phyloP scores from a whole-genome alignment of 164 flowering plant genomes.

The Platanus orientalis region DNA sequence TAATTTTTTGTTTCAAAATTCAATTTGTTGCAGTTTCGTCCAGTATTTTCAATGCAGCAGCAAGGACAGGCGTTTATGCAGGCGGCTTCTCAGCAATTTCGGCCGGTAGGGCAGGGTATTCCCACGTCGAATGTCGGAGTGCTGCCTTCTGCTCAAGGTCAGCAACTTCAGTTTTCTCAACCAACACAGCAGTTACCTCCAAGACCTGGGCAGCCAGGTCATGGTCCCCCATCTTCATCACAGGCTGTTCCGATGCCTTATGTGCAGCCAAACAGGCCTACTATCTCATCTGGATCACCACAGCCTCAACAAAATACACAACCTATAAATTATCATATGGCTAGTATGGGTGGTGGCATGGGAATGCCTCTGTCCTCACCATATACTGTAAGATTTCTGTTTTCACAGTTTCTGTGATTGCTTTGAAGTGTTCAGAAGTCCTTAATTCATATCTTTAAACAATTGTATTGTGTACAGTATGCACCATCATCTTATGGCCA shows the following conservation, averaged over 20 bases:
- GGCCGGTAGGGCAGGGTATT: conserved; percentile 50
- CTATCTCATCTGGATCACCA: conserved; percentile 38
- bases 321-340: conserved; percentile 33
- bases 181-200: conserved; percentile 63
- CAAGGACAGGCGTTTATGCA: conserved; percentile 57
- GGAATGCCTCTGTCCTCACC: conserved; percentile 62
- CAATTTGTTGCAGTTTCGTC: conserved; percentile 64
- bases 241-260: conserved; percentile 53
- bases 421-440: background rate
- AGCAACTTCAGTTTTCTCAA: conserved; percentile 63
- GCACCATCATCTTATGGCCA: conserved; percentile 57
- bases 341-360: conserved; percentile 47
- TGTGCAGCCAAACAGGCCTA: conserved; percentile 46
- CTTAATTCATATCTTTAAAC: conserved; percentile 1
- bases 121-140: conserved; percentile 41
- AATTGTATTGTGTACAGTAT: conserved; percentile 36
- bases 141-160: conserved; percentile 48
- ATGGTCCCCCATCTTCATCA: conserved; percentile 41
- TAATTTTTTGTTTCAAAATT: background rate
- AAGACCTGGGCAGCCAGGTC: conserved; percentile 58
- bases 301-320: conserved; percentile 50
- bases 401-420: background rate
- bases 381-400: conserved; percentile 52
- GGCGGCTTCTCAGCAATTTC: conserved; percentile 55
- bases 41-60: conserved; percentile 41